Evolutionary conservation across 345 rosid species (phyloP).

Genomic region (Carallia pectinifolia): DNA sequence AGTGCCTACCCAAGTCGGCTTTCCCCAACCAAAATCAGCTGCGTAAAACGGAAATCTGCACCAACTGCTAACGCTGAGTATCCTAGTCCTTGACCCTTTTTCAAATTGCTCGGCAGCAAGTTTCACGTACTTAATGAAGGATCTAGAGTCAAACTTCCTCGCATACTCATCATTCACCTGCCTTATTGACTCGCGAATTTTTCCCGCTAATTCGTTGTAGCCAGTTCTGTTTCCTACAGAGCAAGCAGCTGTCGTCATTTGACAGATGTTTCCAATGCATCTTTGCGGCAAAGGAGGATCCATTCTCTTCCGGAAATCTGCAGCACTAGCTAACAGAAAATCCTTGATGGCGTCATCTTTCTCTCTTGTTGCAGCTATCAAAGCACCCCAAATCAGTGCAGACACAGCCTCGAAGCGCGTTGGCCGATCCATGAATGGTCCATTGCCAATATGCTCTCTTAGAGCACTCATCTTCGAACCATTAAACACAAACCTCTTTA

Average conservation of each 20-base stretch:
- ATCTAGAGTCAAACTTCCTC: not conserved
- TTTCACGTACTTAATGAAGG: not conserved
- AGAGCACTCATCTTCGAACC: not conserved
- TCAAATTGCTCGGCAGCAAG: not conserved
- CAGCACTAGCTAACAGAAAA: not conserved
- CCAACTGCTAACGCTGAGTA: slow-evolving; percentile 8
- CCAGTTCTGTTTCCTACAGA: not conserved
- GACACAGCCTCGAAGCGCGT: slow-evolving; percentile 7
- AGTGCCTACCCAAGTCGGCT: slow-evolving; percentile 23
- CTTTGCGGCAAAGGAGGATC: not conserved
- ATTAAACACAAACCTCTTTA: slow-evolving; percentile 14
- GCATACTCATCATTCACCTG: not conserved
- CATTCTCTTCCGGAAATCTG: not conserved
- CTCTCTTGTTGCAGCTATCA: not conserved
- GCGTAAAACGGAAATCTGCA: slow-evolving; percentile 22
- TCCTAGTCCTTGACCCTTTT: not conserved
- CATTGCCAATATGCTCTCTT: slow-evolving; percentile 1
- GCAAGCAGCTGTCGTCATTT: not conserved
- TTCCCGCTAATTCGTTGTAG: not conserved
- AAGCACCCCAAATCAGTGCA: slow-evolving; percentile 3
- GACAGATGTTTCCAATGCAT: not conserved
- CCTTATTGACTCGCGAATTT: not conserved
- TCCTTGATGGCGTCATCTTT: not conserved
- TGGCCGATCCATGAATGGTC: not conserved
- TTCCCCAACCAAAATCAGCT: slow-evolving; percentile 36